Conservation (phyloP, 2,329 filamentous ascomycete species). For the Cercospora sesami region DNA sequence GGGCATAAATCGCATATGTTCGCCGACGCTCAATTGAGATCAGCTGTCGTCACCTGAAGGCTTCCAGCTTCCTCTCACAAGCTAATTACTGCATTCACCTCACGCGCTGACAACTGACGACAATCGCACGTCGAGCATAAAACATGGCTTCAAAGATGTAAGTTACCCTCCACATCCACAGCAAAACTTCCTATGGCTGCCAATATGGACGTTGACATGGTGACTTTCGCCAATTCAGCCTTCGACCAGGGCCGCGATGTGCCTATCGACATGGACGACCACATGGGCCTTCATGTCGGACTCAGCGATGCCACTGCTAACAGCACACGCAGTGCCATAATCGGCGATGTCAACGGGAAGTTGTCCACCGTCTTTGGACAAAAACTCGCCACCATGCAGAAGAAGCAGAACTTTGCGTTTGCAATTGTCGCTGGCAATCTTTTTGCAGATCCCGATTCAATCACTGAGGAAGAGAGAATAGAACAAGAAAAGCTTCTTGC, state of each 20-base stretch:
- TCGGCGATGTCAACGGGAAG: slow-evolving; percentile 80
- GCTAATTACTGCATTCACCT: slow-evolving; percentile 5
- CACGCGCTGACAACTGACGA: neutral
- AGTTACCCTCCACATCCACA: slow-evolving; percentile 6
- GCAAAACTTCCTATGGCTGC: slow-evolving; percentile 50
- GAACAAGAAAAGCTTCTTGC: slow-evolving; percentile 59
- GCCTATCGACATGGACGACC: neutral
- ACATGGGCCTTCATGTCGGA: slow-evolving; percentile 10
- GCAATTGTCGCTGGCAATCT: slow-evolving; percentile 82
- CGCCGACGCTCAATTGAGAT: neutral
- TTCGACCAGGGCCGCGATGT: slow-evolving; percentile 2
- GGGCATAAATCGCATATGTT: neutral
- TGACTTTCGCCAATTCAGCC: neutral
- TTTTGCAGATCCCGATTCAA: slow-evolving; percentile 58
- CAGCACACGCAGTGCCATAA: slow-evolving; percentile 43
- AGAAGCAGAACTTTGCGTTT: slow-evolving; percentile 85
- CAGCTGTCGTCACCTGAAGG: slow-evolving; percentile 5
- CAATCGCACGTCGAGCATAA: neutral
- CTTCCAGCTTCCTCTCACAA: neutral
- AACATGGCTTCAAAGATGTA: slow-evolving; percentile 18
- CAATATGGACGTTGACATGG: slow-evolving; percentile 51
- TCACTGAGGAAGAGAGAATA: slow-evolving; percentile 50
- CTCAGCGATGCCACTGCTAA: neutral
- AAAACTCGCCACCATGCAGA: slow-evolving; percentile 77
- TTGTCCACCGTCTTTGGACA: slow-evolving; percentile 68